Evolutionary conservation across 192 early-diverging fungal species (phyloP).

Genomic region (Coemansia sp.): DNA sequence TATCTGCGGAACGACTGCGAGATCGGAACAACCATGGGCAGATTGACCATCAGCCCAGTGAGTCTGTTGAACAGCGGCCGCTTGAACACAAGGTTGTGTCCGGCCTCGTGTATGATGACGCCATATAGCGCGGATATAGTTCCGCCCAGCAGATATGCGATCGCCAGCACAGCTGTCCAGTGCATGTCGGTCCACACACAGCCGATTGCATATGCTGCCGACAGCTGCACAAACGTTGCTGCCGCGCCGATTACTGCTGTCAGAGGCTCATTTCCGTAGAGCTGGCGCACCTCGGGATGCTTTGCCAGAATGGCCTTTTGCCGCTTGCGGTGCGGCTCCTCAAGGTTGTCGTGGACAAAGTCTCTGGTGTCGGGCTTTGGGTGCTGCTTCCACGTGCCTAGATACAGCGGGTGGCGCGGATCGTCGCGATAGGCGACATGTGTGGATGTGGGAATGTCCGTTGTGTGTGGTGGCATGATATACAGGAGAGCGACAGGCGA

Average conservation of each 20-base stretch:
- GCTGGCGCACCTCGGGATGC: conserved; percentile 83
- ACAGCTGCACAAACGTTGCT: conserved; percentile 67
- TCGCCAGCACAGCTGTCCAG: conserved; percentile 61
- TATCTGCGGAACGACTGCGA: conserved; percentile 82
- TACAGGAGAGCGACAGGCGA: not conserved
- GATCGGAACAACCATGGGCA: conserved; percentile 80
- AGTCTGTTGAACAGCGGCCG: conserved; percentile 72
- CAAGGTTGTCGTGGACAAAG: conserved; percentile 80
- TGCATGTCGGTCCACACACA: conserved; percentile 61
- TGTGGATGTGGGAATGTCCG: conserved; percentile 16
- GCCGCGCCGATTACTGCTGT: conserved; percentile 71
- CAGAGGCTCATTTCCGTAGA: conserved; percentile 79
- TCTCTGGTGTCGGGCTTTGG: conserved; percentile 65
- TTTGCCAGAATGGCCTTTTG: conserved; percentile 81
- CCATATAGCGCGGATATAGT: conserved; percentile 79
- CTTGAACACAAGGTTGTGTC: conserved; percentile 81
- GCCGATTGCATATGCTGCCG: conserved; percentile 74
- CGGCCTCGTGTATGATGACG: conserved; percentile 89
- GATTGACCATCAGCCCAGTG: conserved; percentile 80
- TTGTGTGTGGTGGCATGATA: conserved; percentile 35
- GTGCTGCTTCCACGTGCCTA: conserved; percentile 77
- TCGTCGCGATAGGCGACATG: conserved; percentile 28
- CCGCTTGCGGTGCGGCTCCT: conserved; percentile 93
- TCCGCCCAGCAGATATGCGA: conserved; percentile 81
- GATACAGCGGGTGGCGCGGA: conserved; percentile 72